These are phyloP conservation scores for Plantago rigida DNA, from an alignment of 305 asterid genomes.

Conservation along the genomic window DNA sequence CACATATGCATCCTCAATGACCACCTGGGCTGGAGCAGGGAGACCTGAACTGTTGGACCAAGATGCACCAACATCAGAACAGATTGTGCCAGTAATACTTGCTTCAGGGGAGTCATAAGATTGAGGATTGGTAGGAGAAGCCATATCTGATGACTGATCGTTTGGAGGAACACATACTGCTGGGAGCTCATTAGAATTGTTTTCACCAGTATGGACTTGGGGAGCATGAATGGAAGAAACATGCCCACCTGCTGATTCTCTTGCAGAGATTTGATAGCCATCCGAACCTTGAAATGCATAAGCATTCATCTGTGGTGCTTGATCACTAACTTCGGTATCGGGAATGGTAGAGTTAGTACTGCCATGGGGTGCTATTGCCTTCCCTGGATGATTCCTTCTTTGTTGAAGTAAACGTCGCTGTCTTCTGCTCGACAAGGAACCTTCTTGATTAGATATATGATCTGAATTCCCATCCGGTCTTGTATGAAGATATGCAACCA, in stretches of 20 bases:
- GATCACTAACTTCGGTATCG: constrained; percentile 50
- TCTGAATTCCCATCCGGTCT: constrained; percentile 54
- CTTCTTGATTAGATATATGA: constrained; percentile 57
- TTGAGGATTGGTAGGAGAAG: constrained; percentile 40
- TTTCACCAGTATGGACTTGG: constrained; percentile 39
- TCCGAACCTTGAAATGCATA: constrained; percentile 41
- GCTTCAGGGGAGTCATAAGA: constrained; percentile 41
- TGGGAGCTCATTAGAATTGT: constrained; percentile 34
- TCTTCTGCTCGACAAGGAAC: constrained; percentile 77
- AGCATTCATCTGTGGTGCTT: constrained; percentile 37
- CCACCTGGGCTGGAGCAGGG: constrained; percentile 95
- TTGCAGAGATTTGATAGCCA: constrained; percentile 37
- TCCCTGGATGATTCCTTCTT: constrained; percentile 72
- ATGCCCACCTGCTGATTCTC: constrained; percentile 40
- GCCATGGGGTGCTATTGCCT: constrained; percentile 52
- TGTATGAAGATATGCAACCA: constrained; percentile 96
- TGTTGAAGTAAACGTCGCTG: constrained; percentile 80
- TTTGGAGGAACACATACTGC: constrained; percentile 38
- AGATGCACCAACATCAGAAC: constrained; percentile 42
- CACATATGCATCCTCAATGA: constrained; percentile 68
- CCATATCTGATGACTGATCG: constrained; percentile 38
- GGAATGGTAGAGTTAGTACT: constrained; percentile 38
- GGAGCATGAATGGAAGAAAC: constrained; percentile 31
- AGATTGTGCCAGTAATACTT: constrained; percentile 36
- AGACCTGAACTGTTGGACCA: constrained; percentile 48